Evolutionary conservation across 768 basidiomycete species (phyloP).

Genomic region (Tylopilus plumbeoviolaceoides): DNA sequence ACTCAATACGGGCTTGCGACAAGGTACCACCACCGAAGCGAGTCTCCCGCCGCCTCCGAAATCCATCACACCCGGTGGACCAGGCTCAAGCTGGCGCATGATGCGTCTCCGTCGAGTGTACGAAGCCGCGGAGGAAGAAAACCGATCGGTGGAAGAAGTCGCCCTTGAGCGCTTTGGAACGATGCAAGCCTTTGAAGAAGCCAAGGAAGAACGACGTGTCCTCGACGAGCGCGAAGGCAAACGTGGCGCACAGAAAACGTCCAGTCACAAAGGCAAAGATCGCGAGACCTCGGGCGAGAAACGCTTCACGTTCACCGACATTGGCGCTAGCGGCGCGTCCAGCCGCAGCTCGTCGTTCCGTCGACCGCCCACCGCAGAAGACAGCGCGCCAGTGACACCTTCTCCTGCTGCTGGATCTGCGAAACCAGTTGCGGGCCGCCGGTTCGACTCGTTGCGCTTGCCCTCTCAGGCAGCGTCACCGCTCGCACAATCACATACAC

Average conservation of each 20-base stretch:
- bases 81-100: conserved; percentile 97
- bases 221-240: conserved; percentile 78
- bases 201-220: conserved; percentile 78
- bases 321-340: conserved; percentile 57
- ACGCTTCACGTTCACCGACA: conserved; percentile 66
- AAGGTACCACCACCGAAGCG: conserved; percentile 39
- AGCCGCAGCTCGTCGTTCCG: conserved; percentile 87
- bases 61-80: conserved; percentile 72
- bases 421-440: conserved; percentile 41
- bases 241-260: conserved; percentile 36
- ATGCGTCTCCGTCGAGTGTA: conserved; percentile 89
- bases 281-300: conserved; percentile 41
- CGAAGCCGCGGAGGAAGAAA: conserved; percentile 87
- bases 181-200: conserved; percentile 83
- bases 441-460: conserved; percentile 58
- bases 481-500: conserved; percentile 63
- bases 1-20: conserved; percentile 54
- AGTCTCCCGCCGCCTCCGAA: conserved; percentile 40
- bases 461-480: conserved; percentile 60
- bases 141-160: conserved; percentile 65
- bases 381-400: conserved; percentile 60
- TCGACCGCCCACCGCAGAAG: conserved; percentile 63
- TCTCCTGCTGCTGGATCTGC: conserved; percentile 27
- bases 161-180: conserved; percentile 87
- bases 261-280: conserved; percentile 37